These are phyloP conservation scores for Clarireedia hainanense DNA, from an alignment of 2,329 filamentous ascomycete species.

Conservation along the genomic window DNA sequence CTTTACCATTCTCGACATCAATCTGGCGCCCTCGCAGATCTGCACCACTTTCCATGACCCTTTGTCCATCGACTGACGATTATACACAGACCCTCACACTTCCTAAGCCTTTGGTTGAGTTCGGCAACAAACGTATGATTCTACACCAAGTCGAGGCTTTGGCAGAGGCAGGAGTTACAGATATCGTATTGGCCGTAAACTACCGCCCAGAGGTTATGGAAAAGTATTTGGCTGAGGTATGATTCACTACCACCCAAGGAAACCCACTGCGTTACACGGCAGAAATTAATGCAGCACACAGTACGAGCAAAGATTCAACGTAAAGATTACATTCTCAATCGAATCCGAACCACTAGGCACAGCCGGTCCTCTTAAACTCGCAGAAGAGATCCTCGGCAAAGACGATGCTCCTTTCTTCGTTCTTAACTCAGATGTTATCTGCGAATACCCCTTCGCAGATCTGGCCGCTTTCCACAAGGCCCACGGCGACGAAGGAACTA, in stretches of 20 bases:
- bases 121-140: conserved; percentile 99
- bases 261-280: conserved; percentile 2
- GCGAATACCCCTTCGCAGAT: conserved; percentile 91
- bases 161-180: conserved; percentile 86
- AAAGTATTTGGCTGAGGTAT: conserved; percentile 78
- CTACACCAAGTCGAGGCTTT: conserved; percentile 95
- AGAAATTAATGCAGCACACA: conserved; percentile 29
- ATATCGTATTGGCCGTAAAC: conserved; percentile 97
- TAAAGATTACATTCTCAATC: conserved; percentile 95
- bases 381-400: conserved; percentile 85
- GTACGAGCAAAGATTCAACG: conserved; percentile 88
- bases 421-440: conserved; percentile 96
- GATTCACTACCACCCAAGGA: conserved; percentile 23
- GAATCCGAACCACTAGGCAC: conserved; percentile 94
- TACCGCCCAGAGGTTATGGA: conserved; percentile 99
- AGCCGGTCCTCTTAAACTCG: conserved; percentile 89
- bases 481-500: conserved; percentile 93
- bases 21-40: conserved; percentile 9
- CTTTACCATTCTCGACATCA: conserved; percentile 13
- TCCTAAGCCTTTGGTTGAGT: conserved; percentile 95
- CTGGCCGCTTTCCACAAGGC: conserved; percentile 85
- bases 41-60: conserved; percentile 9
- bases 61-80: conserved; percentile 20
- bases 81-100: conserved; percentile 75
- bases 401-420: conserved; percentile 96